Conservation (phyloP, 1,139 yeast genomes). For the Waltiozyma sp. region DNA sequence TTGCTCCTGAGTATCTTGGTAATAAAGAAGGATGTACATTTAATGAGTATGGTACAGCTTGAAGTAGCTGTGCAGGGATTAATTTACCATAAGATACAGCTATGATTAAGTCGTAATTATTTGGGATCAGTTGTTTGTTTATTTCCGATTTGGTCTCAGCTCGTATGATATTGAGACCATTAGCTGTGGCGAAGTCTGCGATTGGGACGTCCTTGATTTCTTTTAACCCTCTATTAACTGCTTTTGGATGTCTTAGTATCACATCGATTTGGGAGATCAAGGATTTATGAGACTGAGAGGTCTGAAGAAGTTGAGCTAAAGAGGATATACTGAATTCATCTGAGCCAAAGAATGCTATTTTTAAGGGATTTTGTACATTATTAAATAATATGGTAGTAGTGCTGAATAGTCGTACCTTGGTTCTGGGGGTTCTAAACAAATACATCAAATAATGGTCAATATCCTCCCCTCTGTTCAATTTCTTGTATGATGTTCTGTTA, state of each 20-base stretch:
- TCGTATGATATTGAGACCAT: conserved; percentile 31
- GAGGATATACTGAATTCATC: conserved; percentile 64
- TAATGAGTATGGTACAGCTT: conserved; percentile 42
- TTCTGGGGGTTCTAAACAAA: too few species aligned
- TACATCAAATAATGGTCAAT: too few species aligned
- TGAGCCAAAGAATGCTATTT: conserved; percentile 56
- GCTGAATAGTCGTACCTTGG: too few species aligned
- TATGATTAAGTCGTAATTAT: conserved; percentile 49
- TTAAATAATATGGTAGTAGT: too few species aligned
- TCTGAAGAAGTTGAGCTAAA: conserved; percentile 33
- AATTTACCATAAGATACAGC: conserved; percentile 87
- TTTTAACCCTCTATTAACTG: conserved; percentile 55
- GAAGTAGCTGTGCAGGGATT: conserved; percentile 54
- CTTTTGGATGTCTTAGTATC: conserved; percentile 57
- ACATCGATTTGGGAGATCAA: conserved; percentile 41
- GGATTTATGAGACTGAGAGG: conserved; percentile 21
- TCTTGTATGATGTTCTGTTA: too few species aligned
- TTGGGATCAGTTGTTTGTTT: conserved; percentile 18
- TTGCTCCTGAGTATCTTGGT: conserved; percentile 78
- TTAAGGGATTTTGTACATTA: conserved; percentile 1
- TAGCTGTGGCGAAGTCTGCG: conserved; percentile 29
- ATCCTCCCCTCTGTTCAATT: too few species aligned
- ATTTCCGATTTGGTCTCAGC: conserved; percentile 57
- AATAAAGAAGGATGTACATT: conserved; percentile 90
- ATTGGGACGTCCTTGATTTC: conserved; percentile 44